Base-by-base conservation (phyloP, 257 asterid genomes). In the Nicotiana noctiflora region DNA sequence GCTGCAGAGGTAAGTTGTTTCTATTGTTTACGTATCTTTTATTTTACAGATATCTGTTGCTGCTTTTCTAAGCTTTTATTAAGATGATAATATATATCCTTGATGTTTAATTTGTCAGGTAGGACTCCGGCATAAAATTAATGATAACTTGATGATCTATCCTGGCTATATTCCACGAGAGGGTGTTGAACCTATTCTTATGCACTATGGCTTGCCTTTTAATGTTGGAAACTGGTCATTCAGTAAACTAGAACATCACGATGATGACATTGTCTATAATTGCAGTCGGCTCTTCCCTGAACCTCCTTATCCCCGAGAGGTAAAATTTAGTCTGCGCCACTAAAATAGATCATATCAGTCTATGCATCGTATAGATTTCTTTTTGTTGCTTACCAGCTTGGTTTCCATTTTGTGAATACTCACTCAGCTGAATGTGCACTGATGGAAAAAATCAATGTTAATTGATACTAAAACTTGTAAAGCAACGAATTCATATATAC, bases 251-350 rank as follows among this genome's bases (percentile, higher is more conserved):
- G 85, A 90, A 27, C 99, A 91, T 83, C 99, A 96, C 46, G 94
- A 92, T 56, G 98, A 96, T 82, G 87, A 64, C 68, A 93, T 96
- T 80, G 98, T 96, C 83, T 91, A 96, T 81, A 96, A 91, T 49
- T 96, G 99, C 80, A 94, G 93, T 8, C 93, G 92, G 21, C 94
- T 94, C 77, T 96, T 96, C 88, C 97, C 97, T 4, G 98, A 95
- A 78, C 98, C 99, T 76, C 99, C 99, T 77, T 95, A 91, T 84
- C 99, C 99, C 79, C 87, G 91, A 88, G 97, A 94, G 96, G 99
- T 96, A 89, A 94, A 23, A 25, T 31, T 40, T 37, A 49, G 29
- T 60, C 34, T 21, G 61, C 66, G 23, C 37, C 14, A 79, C 53
- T 57, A 19, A 10, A 34, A 34, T 61, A 10, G 31, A 81, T 77